Conservation (phyloP, 2,329 filamentous ascomycete genomes). For the Madurella fahalii region DNA sequence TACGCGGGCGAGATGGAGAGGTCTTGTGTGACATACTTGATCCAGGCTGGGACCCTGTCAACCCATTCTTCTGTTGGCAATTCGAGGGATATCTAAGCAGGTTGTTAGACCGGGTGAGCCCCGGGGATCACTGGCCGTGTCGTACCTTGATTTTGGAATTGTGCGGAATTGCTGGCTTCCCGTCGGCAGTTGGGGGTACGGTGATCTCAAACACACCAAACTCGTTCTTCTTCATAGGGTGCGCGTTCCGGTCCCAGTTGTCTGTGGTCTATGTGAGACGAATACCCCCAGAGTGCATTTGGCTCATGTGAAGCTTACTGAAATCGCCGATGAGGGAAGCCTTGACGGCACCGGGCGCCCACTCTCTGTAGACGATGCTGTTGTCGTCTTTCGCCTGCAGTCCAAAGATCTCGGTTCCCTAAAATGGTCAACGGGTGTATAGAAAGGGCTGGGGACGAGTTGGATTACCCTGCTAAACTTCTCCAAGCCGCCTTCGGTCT, state of each 20-base stretch:
- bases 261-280: conserved; percentile 52
- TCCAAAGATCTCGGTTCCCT: conserved; percentile 85
- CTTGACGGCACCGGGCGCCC: conserved; percentile 84
- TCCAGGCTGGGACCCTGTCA: conserved; percentile 92
- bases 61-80: conserved; percentile 74
- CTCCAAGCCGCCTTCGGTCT: conserved; percentile 82
- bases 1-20: conserved; percentile 84
- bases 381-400: conserved; percentile 77
- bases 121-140: background rate
- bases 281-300: background rate
- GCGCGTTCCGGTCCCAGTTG: conserved; percentile 77
- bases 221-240: conserved; percentile 80
- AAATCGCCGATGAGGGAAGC: conserved; percentile 93
- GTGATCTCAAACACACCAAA: conserved; percentile 86
- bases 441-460: background rate
- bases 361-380: conserved; percentile 89
- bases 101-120: conserved; percentile 1
- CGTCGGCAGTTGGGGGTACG: conserved; percentile 64
- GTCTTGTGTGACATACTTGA: conserved; percentile 94
- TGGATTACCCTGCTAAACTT: conserved; percentile 73
- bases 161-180: conserved; percentile 77
- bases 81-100: conserved; percentile 70
- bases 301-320: conserved; percentile 52
- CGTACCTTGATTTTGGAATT: conserved; percentile 92
- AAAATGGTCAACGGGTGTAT: conserved; percentile 9